These are phyloP conservation scores for Cucumis cinereus DNA, from an alignment of 306 rosid genomes.

Conservation along the genomic window DNA sequence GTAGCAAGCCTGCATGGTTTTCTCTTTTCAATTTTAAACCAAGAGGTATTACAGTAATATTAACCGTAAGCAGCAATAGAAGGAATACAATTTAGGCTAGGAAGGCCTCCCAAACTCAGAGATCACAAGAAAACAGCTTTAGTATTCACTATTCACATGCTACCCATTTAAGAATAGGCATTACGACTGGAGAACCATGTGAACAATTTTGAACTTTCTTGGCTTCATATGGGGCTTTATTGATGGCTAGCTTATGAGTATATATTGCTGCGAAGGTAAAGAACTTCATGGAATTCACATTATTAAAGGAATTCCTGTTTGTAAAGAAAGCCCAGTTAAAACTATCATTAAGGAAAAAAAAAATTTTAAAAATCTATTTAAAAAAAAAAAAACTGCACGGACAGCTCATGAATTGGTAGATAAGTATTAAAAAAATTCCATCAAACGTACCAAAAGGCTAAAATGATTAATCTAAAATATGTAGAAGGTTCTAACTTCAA, in stretches of 20 bases:
- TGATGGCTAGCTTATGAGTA: background rate
- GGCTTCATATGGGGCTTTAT: background rate
- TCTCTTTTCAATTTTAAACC: background rate
- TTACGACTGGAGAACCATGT: background rate
- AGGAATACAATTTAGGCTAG: background rate
- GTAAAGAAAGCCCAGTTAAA: background rate
- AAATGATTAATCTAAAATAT: background rate
- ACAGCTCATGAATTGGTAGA: background rate
- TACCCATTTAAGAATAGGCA: background rate
- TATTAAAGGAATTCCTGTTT: background rate
- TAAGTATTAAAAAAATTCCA: background rate
- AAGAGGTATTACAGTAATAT: background rate
- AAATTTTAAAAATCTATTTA: background rate
- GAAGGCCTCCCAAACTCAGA: background rate
- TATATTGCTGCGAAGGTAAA: background rate
- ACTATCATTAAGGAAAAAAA: background rate
- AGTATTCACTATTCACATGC: background rate
- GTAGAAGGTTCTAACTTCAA: background rate
- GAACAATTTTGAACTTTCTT: background rate
- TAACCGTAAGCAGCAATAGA: background rate
- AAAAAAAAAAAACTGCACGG: background rate
- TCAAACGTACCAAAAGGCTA: background rate
- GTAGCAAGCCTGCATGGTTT: background rate
- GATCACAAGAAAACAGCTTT: background rate
- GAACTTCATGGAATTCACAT: background rate